Evolutionary conservation across 495 filamentous ascomycete species (phyloP), one percentile per base, ranked within the genome.

Genomic region (Gamarada debralockiae): DNA sequence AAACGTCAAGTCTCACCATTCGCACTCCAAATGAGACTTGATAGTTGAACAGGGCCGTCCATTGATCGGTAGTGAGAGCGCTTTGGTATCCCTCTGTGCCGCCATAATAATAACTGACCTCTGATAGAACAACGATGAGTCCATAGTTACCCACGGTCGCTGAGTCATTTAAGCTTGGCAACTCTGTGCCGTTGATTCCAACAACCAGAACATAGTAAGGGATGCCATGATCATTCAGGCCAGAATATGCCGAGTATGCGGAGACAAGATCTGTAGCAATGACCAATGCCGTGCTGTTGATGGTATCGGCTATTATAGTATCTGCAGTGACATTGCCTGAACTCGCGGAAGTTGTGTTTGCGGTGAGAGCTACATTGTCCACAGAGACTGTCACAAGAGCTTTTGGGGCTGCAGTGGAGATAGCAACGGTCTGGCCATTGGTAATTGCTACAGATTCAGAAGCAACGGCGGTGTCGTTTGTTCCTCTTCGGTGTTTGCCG

Each of bases 1-100:
- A 80, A n/a, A 76, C 76, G 63, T 81, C 80, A 13, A 81, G 67
- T 51, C 80, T 77, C 22, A 84, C 79, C 76, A 84, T 78, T 20
- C 81, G 73, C 3, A 82, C 73, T 17, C 77, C 72, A 53, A 77
- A 83, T 22, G 61, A 63, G 3, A 73, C 70, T 65, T 83, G 80
- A 53, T 84, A 84, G 29, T 72, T 70, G 57, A 79, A 83, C 1
- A 84, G 59, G 52, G 70, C 60, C 29, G 74, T 68, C 80, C 78
- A 82, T 65, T 83, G 80, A 27, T 71, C 72, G 7, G 67, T 62
- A 3, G 79, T 82, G 60, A 85, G 51, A 20, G 77, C 81, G 57
- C 78, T 83, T 44, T 66, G 64, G 66, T 67, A 82, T 13, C 71
- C 67, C 1, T 17, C 18, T 1, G 55, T 52, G 10, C 60, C 61